Evolutionary conservation across 1,284 basidiomycete genomes (phyloP).

Genomic region (Somion occarium): DNA sequence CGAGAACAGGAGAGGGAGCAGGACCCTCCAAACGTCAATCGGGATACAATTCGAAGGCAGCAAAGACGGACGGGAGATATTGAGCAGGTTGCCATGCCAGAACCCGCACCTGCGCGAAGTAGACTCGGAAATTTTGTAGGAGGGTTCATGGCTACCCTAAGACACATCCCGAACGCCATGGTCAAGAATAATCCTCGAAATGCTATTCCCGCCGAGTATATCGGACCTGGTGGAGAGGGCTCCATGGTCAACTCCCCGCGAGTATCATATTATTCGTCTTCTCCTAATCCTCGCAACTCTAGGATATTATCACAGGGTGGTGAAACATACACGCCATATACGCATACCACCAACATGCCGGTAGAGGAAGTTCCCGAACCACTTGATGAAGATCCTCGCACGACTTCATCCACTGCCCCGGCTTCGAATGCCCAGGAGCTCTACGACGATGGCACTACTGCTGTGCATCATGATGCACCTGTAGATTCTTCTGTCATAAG

Average conservation of each 20-base stretch:
- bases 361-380: background rate
- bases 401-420: background rate
- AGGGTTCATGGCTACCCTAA: constrained; percentile 5
- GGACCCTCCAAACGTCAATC: background rate
- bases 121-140: constrained; percentile 6
- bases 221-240: background rate
- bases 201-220: background rate
- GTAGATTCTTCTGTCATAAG: background rate
- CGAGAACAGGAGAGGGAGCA: background rate
- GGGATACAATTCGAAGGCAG: background rate
- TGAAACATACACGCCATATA: background rate
- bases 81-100: background rate
- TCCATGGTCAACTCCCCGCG: background rate
- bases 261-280: constrained; percentile 5
- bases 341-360: background rate
- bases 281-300: background rate
- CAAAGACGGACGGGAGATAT: background rate
- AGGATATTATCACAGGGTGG: background rate
- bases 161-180: constrained; percentile 3
- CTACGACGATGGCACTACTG: constrained; percentile 2
- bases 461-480: background rate
- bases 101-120: too few relatives aligned
- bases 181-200: constrained; percentile 8
- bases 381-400: background rate
- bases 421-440: background rate